phyloP scores from a whole-genome alignment of 768 basidiomycete species.

The Psilocybe subaeruginosa region DNA sequence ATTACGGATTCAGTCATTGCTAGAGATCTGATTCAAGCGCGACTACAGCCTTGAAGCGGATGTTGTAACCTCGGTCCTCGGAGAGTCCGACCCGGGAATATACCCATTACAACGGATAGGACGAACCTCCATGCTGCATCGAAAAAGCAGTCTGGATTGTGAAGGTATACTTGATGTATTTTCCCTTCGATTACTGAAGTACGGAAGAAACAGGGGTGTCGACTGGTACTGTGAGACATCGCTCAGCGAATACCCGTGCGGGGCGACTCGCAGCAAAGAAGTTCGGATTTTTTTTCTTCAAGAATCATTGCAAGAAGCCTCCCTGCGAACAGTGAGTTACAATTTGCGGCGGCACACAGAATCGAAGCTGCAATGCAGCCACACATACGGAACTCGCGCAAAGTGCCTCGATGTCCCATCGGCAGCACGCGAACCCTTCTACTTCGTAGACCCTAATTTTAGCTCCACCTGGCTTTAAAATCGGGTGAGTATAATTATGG shows the following conservation, averaged over 20 bases:
- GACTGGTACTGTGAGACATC: neutral
- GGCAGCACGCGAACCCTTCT: slow-evolving; percentile 7
- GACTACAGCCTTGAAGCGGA: neutral
- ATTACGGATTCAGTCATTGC: neutral
- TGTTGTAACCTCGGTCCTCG: neutral
- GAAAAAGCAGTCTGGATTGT: neutral
- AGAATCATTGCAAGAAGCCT: neutral
- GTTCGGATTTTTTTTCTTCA: neutral
- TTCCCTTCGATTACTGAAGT: neutral
- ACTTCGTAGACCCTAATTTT: slow-evolving; percentile 10
- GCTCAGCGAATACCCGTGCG: neutral
- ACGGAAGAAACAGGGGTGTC: neutral
- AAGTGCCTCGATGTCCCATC: slow-evolving; percentile 4
- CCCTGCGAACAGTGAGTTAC: neutral
- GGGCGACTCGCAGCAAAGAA: neutral
- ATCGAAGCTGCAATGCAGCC: neutral
- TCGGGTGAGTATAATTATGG: slow-evolving; percentile 3
- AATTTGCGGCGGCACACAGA: neutral
- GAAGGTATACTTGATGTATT: neutral
- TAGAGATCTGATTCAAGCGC: neutral
- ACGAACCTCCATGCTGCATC: neutral
- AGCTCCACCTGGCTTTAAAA: neutral
- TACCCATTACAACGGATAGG: neutral
- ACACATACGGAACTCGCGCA: slow-evolving; percentile 9
- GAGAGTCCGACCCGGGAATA: neutral